Evolutionary conservation across 1,284 basidiomycete genomes (phyloP), one percentile per base, ranked within the genome.

Genomic region (Cystobasidium sp.): DNA sequence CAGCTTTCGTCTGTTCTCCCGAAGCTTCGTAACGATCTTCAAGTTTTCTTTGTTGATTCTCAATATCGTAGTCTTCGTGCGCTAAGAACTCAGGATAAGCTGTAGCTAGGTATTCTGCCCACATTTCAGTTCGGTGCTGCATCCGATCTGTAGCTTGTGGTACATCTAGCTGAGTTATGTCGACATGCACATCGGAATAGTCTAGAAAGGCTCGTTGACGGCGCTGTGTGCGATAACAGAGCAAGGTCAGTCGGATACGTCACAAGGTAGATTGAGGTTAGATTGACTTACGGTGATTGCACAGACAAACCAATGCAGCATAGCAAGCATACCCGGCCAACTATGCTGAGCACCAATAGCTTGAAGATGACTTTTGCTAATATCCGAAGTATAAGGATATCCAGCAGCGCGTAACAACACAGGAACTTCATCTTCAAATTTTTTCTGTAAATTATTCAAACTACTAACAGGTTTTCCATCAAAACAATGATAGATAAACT

Each of bases 231-330:
- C 68, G 37, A 24, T 31, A 49, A 53, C 24, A 31, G 18, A 52
- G 18, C 24, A 37, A 67, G 20, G 39, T 67, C 18, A 59, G 41
- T 63, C 31, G 51, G 20, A 51, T 18, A 8, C 22, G 4, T 31
- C n/a, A 8, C 6, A 20, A 16, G 18, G n/a, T 14, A 7, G 4
- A 53, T 10, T 12, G 9, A 55, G 9, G 39, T 9, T 3, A 44
- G 37, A 22, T 59, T 22, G 9, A 52, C 75, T 41, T 39, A 80
- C 80, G 56, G 78, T 76, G 69, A 81, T 78, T 31, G 76, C 72
- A 24, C 69, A 75, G 52, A 81, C 77, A 44, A 81, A 72, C 81
- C 81, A 81, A 70, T 81, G 78, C 24, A 81, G 66, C 80, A 81
- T 80, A 18, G 79, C 81, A 37, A 81, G 71, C 73, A 81, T 77